Conservation (phyloP, 1,139 yeast species). For the Hansenula lynferdii region DNA sequence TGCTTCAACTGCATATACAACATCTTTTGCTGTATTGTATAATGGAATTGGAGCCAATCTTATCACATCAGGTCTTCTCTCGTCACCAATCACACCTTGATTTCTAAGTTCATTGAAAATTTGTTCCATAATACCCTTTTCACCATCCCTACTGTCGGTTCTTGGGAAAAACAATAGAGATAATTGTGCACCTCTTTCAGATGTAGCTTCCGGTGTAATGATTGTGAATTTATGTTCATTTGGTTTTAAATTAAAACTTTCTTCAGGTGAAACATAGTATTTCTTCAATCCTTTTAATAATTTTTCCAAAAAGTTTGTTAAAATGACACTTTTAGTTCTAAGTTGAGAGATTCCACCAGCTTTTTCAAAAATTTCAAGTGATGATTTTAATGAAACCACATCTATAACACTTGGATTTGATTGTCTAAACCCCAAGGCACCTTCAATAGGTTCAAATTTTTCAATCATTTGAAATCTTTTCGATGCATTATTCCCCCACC, state of each 20-base stretch:
- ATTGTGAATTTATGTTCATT: constrained; percentile 51
- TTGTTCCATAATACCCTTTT: constrained; percentile 53
- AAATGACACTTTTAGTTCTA: constrained; percentile 48
- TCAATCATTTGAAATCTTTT: constrained; percentile 80
- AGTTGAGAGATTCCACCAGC: constrained; percentile 63
- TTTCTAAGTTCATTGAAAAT: constrained; percentile 45
- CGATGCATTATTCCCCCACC: constrained; percentile 88
- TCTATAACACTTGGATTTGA: constrained; percentile 91
- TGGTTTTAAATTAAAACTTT: constrained; percentile 14
- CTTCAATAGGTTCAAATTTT: constrained; percentile 68
- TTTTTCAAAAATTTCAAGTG: constrained; percentile 54
- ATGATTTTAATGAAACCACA: constrained; percentile 64
- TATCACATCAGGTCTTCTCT: constrained; percentile 83
- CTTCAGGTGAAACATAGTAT: constrained; percentile 36
- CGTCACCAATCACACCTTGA: constrained; percentile 76
- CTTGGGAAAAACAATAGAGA: constrained; percentile 63
- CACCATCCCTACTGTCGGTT: constrained; percentile 22
- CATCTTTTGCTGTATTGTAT: constrained; percentile 73
- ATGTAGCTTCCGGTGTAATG: constrained; percentile 59
- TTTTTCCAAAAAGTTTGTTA: constrained; percentile 55
- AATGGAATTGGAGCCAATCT: constrained; percentile 81
- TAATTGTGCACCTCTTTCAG: constrained; percentile 75
- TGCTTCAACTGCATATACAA: constrained; percentile 40
- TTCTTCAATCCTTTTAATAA: constrained; percentile 38
- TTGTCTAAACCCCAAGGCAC: constrained; percentile 85